Base-by-base conservation (phyloP, 2,329 filamentous ascomycete species). In the Didymella arachidicola region DNA sequence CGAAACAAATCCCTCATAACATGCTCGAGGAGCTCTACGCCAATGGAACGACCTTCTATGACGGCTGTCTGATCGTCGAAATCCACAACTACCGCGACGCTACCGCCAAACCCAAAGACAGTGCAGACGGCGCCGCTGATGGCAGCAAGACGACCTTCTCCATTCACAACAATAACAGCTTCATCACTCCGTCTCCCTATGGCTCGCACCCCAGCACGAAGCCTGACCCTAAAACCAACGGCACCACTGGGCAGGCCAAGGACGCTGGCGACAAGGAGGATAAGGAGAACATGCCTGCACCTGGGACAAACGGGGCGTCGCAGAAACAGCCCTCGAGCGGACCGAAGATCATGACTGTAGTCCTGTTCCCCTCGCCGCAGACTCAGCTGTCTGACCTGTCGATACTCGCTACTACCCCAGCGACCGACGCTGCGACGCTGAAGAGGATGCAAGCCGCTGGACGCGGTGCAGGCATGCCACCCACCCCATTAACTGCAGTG, bases 101-200 rank as follows among this genome's bases (percentile, higher is more conserved):
- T 83, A 45, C 83, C 84, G 61, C 80, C 84, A 66, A 92, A 64
- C 74, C 80, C 10, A 72, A 87, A 85, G 65, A 82, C 81, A 67
- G 76, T 54, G 70, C 73, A 42, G 72, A 61, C 62, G 77, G 57
- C 67, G 81, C 86, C 1, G 81, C 84, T 19, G 85, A 86, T 34
- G 87, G 67, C 30, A 71, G 83, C 64, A 89, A 88, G 53, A 85
- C 85, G 38, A 87, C 89, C 11, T 94, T 91, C 63, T 97, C 93
- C 0, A 89, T 99, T 43, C 93, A 99, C 77, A 97, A 96, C 75
- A 91, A 93, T 75, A 97, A 93, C 71, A 88, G 88, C 60, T 95
- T 92, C 70, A 84, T 98, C 46, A 97, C 93, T 0, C 95, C 94
- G 0, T 98, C 95, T 0, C 87, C 93, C 0, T 93, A 89, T 73